Evolutionary conservation across 2,329 filamentous ascomycete species (phyloP).

Genomic region (Diaporthe velutina): DNA sequence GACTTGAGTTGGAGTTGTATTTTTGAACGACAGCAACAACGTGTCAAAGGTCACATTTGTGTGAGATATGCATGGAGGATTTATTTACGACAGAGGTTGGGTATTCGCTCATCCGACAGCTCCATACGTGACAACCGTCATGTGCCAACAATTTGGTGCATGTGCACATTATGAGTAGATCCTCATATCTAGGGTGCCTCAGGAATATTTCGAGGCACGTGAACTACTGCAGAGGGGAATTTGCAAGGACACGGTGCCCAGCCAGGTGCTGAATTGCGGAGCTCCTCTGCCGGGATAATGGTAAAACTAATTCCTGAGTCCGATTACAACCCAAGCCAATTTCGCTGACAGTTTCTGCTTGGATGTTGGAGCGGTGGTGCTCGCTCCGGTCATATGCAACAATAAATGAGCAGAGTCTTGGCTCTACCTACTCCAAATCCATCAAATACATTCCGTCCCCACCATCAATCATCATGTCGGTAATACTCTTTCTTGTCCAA

Average conservation of each 20-base stretch:
- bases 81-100: not conserved
- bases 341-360: not conserved
- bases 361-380: not conserved
- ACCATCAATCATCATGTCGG: not conserved
- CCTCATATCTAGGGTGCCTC: not conserved
- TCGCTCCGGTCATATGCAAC: not conserved
- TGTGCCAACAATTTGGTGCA: not conserved
- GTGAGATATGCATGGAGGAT: not conserved
- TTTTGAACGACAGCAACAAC: not conserved
- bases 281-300: not conserved
- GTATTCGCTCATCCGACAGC: not conserved
- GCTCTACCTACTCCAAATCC: not conserved
- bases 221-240: not conserved
- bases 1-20: too few relatives aligned
- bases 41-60: not conserved
- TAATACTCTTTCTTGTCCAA: not conserved
- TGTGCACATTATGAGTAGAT: not conserved
- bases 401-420: constrained; percentile 14
- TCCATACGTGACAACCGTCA: not conserved
- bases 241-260: not conserved
- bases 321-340: not conserved
- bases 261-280: not conserved
- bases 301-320: too few relatives aligned
- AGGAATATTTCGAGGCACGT: not conserved
- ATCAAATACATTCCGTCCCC: constrained; percentile 4